Conservation (phyloP, 2,329 filamentous ascomycete genomes). For the Alternaria tenuissima region DNA sequence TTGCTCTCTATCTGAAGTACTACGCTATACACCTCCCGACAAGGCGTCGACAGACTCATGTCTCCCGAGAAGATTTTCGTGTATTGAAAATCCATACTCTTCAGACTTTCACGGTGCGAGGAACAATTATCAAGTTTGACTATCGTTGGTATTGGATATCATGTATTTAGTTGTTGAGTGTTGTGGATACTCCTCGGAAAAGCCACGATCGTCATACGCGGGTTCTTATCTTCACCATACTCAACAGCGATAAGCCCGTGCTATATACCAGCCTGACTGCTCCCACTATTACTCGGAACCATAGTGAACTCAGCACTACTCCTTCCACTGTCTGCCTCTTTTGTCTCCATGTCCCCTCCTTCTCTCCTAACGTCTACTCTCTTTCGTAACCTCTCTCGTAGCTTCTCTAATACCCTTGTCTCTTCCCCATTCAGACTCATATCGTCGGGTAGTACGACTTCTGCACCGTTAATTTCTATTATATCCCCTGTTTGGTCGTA, state of each 20-base stretch:
- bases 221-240: slow-evolving; percentile 17
- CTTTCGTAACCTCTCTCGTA: slow-evolving; percentile 44
- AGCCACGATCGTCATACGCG: slow-evolving; percentile 4
- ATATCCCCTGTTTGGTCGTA: slow-evolving; percentile 25
- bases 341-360: slow-evolving; percentile 6
- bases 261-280: slow-evolving; percentile 18
- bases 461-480: slow-evolving; percentile 44
- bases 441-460: slow-evolving; percentile 47
- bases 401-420: slow-evolving; percentile 43
- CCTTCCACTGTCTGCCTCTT: slow-evolving; percentile 23
- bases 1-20: background rate
- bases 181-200: slow-evolving; percentile 17
- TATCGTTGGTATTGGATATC: background rate
- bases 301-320: slow-evolving; percentile 35
- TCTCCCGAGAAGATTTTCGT: background rate
- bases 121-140: background rate
- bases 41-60: background rate
- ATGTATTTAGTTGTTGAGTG: background rate
- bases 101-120: background rate
- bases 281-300: slow-evolving; percentile 25
- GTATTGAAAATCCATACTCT: background rate
- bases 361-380: slow-evolving; percentile 18
- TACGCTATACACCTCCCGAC: background rate
- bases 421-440: slow-evolving; percentile 49
- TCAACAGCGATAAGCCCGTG: slow-evolving; percentile 15